These are phyloP conservation scores for Pseudocercospora cruenta DNA, from an alignment of 2,329 filamentous ascomycete species.

Conservation along the genomic window DNA sequence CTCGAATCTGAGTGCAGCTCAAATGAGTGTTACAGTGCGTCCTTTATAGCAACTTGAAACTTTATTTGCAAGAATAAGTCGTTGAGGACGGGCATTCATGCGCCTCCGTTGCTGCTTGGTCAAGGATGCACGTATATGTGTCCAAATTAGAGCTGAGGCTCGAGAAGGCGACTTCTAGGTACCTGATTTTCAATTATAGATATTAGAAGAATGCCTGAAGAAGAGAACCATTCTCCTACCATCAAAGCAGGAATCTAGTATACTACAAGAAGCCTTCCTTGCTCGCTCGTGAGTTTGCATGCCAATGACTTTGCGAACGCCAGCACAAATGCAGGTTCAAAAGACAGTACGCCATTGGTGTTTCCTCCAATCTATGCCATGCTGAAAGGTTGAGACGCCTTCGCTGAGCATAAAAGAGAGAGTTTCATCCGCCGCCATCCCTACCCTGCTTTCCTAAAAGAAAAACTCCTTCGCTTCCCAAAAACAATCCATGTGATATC, in stretches of 20 bases:
- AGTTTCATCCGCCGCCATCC: not conserved
- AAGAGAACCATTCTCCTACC: not conserved
- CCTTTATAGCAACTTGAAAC: no score
- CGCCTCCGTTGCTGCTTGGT: no score
- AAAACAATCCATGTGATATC: not conserved
- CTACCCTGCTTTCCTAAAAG: not conserved
- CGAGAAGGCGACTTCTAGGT: not conserved
- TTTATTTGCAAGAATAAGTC: no score
- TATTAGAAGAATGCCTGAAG: not conserved
- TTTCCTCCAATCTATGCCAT: not conserved
- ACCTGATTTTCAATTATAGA: not conserved
- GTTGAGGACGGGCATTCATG: no score
- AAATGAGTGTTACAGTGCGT: no score
- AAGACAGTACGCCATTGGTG: not conserved
- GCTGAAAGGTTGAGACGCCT: not conserved
- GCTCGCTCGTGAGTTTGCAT: not conserved
- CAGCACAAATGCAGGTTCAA: not conserved
- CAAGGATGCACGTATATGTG: no score
- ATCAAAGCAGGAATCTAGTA: not conserved
- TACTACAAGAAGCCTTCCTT: constrained; percentile 1
- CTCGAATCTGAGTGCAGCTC: no score
- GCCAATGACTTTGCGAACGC: not conserved
- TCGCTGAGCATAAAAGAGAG: not conserved
- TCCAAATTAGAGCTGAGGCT: no score
- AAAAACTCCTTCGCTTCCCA: not conserved